Percentiles rank a stretch among this genome's conserved stretches.
Evolutionary conservation across 768 basidiomycete genomes (phyloP).

Genomic region (Suillus hirtellus): DNA sequence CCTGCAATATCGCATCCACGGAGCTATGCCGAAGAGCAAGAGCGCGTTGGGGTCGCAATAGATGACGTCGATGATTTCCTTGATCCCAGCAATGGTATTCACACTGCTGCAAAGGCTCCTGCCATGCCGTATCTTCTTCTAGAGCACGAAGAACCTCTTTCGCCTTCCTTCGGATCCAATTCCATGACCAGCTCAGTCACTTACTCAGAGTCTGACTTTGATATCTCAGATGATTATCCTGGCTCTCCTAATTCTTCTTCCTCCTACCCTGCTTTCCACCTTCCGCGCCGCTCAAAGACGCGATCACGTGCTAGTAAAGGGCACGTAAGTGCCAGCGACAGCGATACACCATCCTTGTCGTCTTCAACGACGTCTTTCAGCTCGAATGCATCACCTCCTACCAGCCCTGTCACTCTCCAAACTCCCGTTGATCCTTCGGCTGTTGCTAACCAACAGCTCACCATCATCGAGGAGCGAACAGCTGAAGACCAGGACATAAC

Average conservation of each 20-base stretch:
- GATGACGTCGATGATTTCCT: constrained; percentile 33
- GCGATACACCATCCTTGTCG: constrained; percentile 50
- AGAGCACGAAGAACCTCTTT: constrained; percentile 33
- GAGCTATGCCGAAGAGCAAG: constrained; percentile 29
- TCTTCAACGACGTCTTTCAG: constrained; percentile 41
- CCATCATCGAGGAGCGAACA: constrained; percentile 41
- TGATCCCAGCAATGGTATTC: constrained; percentile 24
- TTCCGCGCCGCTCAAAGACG: constrained; percentile 34
- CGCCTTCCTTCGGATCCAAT: constrained; percentile 24
- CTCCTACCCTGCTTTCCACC: constrained; percentile 31
- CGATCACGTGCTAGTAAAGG: constrained; percentile 29
- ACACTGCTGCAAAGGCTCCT: constrained; percentile 14
- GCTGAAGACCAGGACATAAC: constrained; percentile 20
- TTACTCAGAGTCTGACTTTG: constrained; percentile 38
- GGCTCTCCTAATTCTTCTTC: constrained; percentile 19
- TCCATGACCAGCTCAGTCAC: constrained; percentile 18
- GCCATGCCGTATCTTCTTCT: constrained; percentile 27
- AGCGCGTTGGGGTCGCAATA: constrained; percentile 21
- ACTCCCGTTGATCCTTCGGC: constrained; percentile 34
- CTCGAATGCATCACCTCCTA: constrained; percentile 35
- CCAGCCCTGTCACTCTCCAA: constrained; percentile 33
- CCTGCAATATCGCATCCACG: constrained; percentile 29
- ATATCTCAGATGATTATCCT: constrained; percentile 31
- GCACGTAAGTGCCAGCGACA: constrained; percentile 35
- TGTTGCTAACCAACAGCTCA: constrained; percentile 26